These are phyloP conservation scores for Turritis glabra DNA, from an alignment of 345 rosid species.

Conservation along the genomic window DNA sequence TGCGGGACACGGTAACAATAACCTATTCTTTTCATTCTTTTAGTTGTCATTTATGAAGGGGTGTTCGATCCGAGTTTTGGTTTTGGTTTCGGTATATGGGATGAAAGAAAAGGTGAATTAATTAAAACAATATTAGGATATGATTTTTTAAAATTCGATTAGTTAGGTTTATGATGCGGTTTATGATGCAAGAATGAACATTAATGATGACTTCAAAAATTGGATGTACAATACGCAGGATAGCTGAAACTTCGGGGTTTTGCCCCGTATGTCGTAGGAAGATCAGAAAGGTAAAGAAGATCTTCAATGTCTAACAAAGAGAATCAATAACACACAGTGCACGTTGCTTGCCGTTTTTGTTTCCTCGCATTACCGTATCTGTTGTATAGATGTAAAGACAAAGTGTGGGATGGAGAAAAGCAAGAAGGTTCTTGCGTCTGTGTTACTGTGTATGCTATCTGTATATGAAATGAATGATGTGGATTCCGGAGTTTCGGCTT, in stretches of 20 bases:
- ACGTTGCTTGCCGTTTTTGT: background rate
- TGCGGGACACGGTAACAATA: constrained; percentile 82
- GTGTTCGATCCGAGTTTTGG: background rate
- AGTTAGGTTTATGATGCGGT: background rate
- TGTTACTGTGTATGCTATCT: constrained; percentile 11
- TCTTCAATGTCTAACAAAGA: constrained; percentile 51
- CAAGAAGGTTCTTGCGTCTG: background rate
- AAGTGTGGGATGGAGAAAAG: constrained; percentile 22
- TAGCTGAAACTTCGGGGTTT: constrained; percentile 71
- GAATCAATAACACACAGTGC: background rate
- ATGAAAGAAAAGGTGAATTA: background rate
- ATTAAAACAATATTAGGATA: background rate
- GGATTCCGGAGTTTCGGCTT: constrained; percentile 21
- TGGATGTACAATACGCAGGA: constrained; percentile 52
- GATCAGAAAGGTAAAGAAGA: constrained; percentile 91
- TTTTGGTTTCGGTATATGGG: background rate
- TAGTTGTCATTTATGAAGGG: background rate
- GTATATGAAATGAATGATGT: constrained; percentile 27
- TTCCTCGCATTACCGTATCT: constrained; percentile 20
- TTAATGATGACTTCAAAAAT: constrained; percentile 1
- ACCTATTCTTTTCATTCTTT: background rate
- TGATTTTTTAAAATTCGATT: background rate
- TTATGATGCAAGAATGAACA: background rate
- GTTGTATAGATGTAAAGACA: constrained; percentile 33
- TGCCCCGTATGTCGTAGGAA: constrained; percentile 85